These are phyloP conservation scores for Scedosporium minutisporum DNA, from an alignment of 2,329 filamentous ascomycete species.

Conservation along the genomic window DNA sequence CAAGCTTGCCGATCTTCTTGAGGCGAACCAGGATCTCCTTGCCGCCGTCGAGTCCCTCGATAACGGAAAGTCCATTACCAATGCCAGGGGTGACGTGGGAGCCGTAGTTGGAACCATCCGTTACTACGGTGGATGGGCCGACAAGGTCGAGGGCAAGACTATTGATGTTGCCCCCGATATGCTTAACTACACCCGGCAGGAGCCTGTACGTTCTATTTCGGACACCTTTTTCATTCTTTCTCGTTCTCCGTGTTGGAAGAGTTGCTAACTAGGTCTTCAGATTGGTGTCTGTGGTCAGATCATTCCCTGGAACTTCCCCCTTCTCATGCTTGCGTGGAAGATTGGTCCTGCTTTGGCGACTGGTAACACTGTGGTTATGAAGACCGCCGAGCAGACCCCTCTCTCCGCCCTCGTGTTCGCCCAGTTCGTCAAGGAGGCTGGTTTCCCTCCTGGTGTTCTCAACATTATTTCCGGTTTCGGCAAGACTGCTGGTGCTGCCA, in stretches of 20 bases:
- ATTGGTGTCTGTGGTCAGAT: slow-evolving; percentile 78
- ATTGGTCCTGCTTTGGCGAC: slow-evolving; percentile 63
- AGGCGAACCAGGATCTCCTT: slow-evolving; percentile 68
- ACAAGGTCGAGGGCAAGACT: slow-evolving; percentile 85
- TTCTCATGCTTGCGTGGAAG: slow-evolving; percentile 79
- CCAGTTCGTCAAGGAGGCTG: slow-evolving; percentile 61
- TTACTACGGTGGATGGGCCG: slow-evolving; percentile 73
- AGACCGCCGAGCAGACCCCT: slow-evolving; percentile 69
- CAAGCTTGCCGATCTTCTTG: slow-evolving; percentile 71
- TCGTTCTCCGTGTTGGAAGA: background rate
- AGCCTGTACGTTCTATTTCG: slow-evolving; percentile 45
- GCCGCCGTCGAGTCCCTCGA: slow-evolving; percentile 79
- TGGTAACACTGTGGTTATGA: slow-evolving; percentile 64
- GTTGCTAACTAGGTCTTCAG: slow-evolving; percentile 17
- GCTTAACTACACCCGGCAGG: slow-evolving; percentile 74
- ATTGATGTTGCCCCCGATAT: slow-evolving; percentile 68
- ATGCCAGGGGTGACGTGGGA: slow-evolving; percentile 67
- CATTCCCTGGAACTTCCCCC: slow-evolving; percentile 82
- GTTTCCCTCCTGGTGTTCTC: slow-evolving; percentile 68
- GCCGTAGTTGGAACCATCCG: slow-evolving; percentile 62
- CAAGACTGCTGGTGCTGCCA: slow-evolving; percentile 66
- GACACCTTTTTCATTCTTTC: too few relatives aligned
- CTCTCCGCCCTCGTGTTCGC: slow-evolving; percentile 58
- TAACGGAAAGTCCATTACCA: slow-evolving; percentile 72
- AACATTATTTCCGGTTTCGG: slow-evolving; percentile 74